These are phyloP conservation scores for Lotus japonicus DNA, from an alignment of 306 rosid species.

Conservation along the genomic window DNA sequence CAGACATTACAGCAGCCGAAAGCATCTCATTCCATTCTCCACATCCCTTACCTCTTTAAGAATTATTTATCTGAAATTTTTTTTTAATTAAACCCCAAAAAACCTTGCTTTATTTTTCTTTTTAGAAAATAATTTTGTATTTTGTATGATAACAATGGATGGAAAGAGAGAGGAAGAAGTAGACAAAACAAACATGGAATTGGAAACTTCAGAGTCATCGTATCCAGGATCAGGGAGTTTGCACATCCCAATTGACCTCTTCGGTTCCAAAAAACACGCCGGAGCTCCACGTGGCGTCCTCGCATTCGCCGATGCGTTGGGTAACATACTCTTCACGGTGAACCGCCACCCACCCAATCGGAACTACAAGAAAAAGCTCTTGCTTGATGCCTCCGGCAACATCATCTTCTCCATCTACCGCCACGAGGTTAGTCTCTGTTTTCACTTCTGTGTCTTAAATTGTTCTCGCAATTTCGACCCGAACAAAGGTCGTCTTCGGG, in stretches of 20 bases:
- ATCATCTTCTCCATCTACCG: slow-evolving; percentile 50
- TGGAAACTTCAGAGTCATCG: slow-evolving; percentile 17
- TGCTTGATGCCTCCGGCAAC: slow-evolving; percentile 47
- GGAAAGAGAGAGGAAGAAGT: not conserved
- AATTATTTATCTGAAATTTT: too few relatives aligned
- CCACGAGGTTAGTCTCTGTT: slow-evolving; percentile 32
- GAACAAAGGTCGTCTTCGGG: too few relatives aligned
- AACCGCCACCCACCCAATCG: slow-evolving; percentile 32
- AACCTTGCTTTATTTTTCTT: too few relatives aligned
- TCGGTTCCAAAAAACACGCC: slow-evolving; percentile 61
- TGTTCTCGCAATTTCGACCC: too few relatives aligned
- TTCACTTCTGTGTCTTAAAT: not conserved
- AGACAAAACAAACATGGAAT: slow-evolving; percentile 22
- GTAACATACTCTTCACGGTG: slow-evolving; percentile 38
- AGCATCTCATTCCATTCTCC: too few relatives aligned
- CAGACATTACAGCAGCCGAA: too few relatives aligned
- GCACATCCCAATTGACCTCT: slow-evolving; percentile 69
- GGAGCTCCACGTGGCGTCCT: slow-evolving; percentile 46
- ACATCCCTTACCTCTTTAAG: too few relatives aligned
- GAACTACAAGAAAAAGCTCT: slow-evolving; percentile 26
- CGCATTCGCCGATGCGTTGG: slow-evolving; percentile 42
- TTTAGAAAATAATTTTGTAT: too few relatives aligned
- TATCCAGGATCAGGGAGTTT: slow-evolving; percentile 12
- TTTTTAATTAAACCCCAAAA: too few relatives aligned
- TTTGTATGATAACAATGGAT: not conserved